Conservation (phyloP, 2,329 filamentous ascomycete species). For the Ascochyta rabiei region DNA sequence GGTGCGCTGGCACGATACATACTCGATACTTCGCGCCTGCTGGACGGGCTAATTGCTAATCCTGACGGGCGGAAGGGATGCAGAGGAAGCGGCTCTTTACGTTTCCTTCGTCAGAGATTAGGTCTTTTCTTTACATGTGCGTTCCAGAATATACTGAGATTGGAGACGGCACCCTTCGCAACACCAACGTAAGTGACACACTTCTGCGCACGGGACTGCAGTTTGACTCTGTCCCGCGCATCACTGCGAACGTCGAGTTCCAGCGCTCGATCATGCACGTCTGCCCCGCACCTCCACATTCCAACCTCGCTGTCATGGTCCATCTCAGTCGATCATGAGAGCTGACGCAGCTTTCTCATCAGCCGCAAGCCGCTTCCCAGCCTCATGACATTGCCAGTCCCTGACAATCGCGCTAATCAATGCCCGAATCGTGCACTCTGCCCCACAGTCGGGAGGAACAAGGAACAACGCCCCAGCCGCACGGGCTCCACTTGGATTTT, state of each 20-base stretch:
- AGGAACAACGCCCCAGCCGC: conserved; percentile 19
- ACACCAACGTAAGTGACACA: background rate
- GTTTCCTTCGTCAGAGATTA: background rate
- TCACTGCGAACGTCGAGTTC: conserved; percentile 1
- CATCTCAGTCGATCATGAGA: background rate
- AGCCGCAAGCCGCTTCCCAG: conserved; percentile 1
- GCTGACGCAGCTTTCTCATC: conserved; percentile 7
- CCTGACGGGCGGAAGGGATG: conserved; percentile 6
- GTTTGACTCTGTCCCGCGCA: background rate
- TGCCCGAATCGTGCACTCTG: conserved; percentile 12
- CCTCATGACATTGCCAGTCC: conserved; percentile 12
- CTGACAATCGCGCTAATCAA: conserved; percentile 15
- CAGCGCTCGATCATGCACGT: background rate
- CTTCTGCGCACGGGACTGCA: background rate
- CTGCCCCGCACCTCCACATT: conserved; percentile 14
- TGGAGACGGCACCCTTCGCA: background rate
- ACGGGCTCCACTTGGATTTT: conserved; percentile 10
- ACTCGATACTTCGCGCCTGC: conserved; percentile 15
- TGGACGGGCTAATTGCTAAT: conserved; percentile 19
- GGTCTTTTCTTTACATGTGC: conserved; percentile 1
- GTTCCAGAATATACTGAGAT: background rate
- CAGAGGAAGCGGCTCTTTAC: conserved; percentile 1
- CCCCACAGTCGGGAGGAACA: conserved; percentile 17
- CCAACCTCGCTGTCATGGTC: conserved; percentile 1
- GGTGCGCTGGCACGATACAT: background rate